A percentile compares a stretch with the other conserved stretches of the same genome.
phyloP scores from a whole-genome alignment of 2,329 filamentous ascomycete species.

The Dothistroma septosporum region DNA sequence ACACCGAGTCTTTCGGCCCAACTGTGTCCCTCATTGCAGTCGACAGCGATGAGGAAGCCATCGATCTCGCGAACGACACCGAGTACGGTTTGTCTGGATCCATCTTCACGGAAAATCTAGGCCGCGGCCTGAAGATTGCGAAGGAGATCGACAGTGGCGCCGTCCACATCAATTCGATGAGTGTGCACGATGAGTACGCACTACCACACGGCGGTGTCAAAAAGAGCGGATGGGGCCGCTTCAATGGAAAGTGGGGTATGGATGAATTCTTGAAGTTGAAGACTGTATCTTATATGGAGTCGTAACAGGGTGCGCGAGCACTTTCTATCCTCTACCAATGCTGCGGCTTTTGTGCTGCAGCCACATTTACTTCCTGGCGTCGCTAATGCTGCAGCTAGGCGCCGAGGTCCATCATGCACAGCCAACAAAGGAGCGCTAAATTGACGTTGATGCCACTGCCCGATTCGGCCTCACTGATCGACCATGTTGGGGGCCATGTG shows the following conservation, averaged over 20 bases:
- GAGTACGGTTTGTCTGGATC: constrained; percentile 70
- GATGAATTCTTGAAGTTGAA: constrained; percentile 23
- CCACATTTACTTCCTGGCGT: neutral
- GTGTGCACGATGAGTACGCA: constrained; percentile 46
- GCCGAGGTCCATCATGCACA: neutral
- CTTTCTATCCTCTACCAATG: neutral
- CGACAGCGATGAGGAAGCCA: constrained; percentile 65
- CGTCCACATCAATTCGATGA: constrained; percentile 51
- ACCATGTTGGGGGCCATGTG: neutral
- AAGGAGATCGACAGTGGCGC: constrained; percentile 57
- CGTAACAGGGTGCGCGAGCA: neutral
- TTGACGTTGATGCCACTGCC: neutral
- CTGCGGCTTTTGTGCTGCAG: neutral
- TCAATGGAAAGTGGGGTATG: constrained; percentile 19
- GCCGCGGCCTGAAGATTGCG: constrained; percentile 41
- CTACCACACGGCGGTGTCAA: constrained; percentile 50
- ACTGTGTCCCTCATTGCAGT: constrained; percentile 64
- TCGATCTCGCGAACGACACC: constrained; percentile 73
- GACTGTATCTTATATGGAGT: constrained; percentile 30
- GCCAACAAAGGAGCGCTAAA: neutral
- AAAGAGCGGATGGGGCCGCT: constrained; percentile 42
- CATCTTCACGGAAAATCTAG: constrained; percentile 68
- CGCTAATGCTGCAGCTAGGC: neutral
- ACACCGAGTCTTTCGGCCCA: constrained; percentile 73
- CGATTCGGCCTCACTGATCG: neutral